phyloP scores from a whole-genome alignment of 306 rosid species.

The Benincasa hispida region DNA sequence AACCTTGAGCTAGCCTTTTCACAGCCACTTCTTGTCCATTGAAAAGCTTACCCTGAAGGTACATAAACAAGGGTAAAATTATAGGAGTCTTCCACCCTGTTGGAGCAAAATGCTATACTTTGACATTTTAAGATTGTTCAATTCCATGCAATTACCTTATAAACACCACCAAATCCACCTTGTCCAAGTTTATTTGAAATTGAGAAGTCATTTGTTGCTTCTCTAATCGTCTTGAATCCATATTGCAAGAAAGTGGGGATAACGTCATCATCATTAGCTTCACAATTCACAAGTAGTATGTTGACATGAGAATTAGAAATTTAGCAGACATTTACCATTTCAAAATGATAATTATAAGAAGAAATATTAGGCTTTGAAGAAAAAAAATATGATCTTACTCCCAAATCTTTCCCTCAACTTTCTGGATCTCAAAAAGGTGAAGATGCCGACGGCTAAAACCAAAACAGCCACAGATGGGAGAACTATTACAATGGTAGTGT shows the following conservation, averaged over 20 bases:
- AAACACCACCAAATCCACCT: constrained; percentile 12
- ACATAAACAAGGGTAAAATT: not conserved
- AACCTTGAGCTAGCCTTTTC: not conserved
- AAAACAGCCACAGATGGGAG: not conserved
- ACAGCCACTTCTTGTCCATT: constrained; percentile 9
- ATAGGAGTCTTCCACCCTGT: not conserved
- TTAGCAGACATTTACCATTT: not conserved
- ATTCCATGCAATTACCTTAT: not conserved
- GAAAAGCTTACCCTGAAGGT: not conserved
- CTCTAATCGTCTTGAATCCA: not conserved
- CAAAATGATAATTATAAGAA: not conserved
- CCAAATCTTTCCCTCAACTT: not conserved
- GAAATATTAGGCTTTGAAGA: not conserved
- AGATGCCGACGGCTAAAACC: not conserved
- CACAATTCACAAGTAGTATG: not conserved
- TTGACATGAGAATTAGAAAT: not conserved
- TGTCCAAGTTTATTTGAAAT: constrained; percentile 12
- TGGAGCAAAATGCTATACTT: not conserved
- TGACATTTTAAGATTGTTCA: not conserved
- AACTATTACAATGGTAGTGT: not conserved
- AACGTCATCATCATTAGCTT: not conserved
- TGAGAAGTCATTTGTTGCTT: constrained; percentile 6
- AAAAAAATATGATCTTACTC: constrained; percentile 1
- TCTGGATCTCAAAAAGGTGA: not conserved
- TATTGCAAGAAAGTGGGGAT: not conserved